phyloP scores from a whole-genome alignment of 169 alveolate genomes.

The Cryptosporidium parvum region DNA sequence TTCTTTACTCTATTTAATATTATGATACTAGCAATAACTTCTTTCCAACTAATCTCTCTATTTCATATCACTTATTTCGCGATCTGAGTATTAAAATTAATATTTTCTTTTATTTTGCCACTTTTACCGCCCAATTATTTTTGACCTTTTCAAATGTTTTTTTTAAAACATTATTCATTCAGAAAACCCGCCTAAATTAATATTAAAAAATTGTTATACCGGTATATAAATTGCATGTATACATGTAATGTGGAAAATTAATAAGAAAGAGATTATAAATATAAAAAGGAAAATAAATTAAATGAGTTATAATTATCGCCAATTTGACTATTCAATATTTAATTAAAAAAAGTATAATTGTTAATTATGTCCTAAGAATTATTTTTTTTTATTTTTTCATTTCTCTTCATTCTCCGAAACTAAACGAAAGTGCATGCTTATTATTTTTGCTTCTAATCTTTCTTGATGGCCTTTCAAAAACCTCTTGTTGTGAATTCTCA shows the following conservation, averaged over 20 bases:
- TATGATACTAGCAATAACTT: neutral
- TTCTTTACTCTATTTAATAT: neutral
- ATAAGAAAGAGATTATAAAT: no score
- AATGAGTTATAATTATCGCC: no score
- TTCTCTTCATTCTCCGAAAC: neutral
- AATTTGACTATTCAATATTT: neutral
- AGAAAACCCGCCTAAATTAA: neutral
- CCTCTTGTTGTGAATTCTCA: neutral
- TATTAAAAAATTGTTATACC: neutral
- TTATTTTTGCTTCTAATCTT: neutral
- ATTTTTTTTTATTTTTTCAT: neutral
- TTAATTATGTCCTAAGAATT: no score
- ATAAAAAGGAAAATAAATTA: no score
- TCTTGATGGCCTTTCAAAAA: neutral
- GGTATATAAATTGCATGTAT: slow-evolving; percentile 5
- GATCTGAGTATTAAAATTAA: neutral
- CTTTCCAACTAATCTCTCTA: neutral
- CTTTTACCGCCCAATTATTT: neutral
- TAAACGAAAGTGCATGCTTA: slow-evolving; percentile 2
- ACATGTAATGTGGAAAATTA: neutral
- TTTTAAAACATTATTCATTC: neutral
- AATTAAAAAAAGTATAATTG: neutral
- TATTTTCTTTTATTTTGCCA: neutral
- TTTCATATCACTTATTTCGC: neutral
- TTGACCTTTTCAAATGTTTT: neutral